phyloP scores from a whole-genome alignment of 2,329 filamentous ascomycete genomes.

The Zymoseptoria brevis region DNA sequence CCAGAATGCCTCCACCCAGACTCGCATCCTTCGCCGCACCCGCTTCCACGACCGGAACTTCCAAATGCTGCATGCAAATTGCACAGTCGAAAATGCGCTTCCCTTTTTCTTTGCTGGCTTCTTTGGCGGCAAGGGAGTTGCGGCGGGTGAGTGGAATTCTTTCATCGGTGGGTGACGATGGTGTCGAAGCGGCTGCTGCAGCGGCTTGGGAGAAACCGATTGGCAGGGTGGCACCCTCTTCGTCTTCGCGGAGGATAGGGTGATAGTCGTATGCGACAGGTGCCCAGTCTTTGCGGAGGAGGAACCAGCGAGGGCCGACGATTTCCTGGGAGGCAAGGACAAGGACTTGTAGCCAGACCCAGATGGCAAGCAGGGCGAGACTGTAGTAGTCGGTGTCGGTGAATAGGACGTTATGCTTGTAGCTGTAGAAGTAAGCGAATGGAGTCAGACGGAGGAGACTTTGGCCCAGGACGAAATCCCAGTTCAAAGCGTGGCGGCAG shows the following conservation, averaged over 20 bases:
- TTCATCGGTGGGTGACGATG: conserved; percentile 20
- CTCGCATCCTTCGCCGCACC: conserved; percentile 32
- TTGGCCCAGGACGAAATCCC: conserved; percentile 83
- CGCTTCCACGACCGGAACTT: conserved; percentile 70
- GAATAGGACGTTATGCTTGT: conserved; percentile 72
- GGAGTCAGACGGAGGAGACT: conserved; percentile 70
- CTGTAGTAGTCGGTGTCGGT: conserved; percentile 59
- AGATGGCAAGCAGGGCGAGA: conserved; percentile 59
- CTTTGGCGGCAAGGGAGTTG: conserved; percentile 13
- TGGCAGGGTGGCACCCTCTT: conserved; percentile 67
- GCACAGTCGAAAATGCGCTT: conserved; percentile 74
- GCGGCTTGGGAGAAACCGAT: conserved; percentile 52
- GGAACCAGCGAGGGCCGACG: conserved; percentile 78
- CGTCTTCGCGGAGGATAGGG: conserved; percentile 75
- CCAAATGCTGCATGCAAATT: conserved; percentile 86
- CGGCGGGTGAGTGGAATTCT: conserved; percentile 19
- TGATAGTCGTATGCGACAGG: conserved; percentile 87
- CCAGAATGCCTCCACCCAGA: conserved; percentile 57
- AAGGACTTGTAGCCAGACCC: conserved; percentile 83
- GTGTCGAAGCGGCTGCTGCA: conserved; percentile 17
- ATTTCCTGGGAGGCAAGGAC: conserved; percentile 74
- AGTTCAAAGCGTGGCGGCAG: conserved; percentile 81
- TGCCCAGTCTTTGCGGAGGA: conserved; percentile 57
- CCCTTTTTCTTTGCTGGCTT: conserved; percentile 43
- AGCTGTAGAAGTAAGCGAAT: conserved; percentile 77